Evolutionary conservation across 1,284 basidiomycete species (phyloP), one percentile per base, ranked within the genome.

Genomic region (Pyrrhoderma lamaoense): DNA sequence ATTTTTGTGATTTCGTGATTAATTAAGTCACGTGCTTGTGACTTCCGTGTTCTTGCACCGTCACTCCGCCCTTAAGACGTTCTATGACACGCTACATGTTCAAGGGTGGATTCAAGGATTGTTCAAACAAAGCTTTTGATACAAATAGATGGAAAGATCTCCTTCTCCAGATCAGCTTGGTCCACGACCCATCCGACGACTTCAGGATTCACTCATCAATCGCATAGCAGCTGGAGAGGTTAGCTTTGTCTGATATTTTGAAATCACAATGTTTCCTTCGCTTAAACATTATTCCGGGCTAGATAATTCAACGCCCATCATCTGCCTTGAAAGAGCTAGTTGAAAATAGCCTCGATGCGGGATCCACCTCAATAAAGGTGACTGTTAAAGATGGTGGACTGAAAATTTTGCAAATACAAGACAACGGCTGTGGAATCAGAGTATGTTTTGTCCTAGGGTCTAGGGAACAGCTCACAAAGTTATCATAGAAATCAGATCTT

Each of bases 291-390:
- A 21, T 42, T 22, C n/a, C n/a, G n/a, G n/a, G 48, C 8, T 31
- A 96, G 93, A 94, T 99, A 63, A 98, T 99, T 56, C 95, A 98
- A 55, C 74, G 96, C 27, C 96, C 96, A 0, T 82, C 91, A 8
- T 98, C 95, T 58, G 96, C 96, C 1, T 76, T 99, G 56, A 99
- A 99, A 66, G 96, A 99, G 67, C 75, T 99, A 1, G 72, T 99
- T 19, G 96, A 99, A 69, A 99, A 99, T 62, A 81, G 87, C 18
- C 76, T 99, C 27, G 96, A 99, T 69, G 96, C 96, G 0, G 88
- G 90, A 1, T 75, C 93, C 23, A 95, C 89, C 0, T 82, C 82
- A 0, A 93, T 99, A 61, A 84, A 85, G 44, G 74, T 99, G 49
- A 89, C 85, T 0, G 78, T 95, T 58, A 97, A 96, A 67, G 95